These are phyloP conservation scores for Raphanus sativus DNA, from an alignment of 345 rosid genomes.

Conservation along the genomic window DNA sequence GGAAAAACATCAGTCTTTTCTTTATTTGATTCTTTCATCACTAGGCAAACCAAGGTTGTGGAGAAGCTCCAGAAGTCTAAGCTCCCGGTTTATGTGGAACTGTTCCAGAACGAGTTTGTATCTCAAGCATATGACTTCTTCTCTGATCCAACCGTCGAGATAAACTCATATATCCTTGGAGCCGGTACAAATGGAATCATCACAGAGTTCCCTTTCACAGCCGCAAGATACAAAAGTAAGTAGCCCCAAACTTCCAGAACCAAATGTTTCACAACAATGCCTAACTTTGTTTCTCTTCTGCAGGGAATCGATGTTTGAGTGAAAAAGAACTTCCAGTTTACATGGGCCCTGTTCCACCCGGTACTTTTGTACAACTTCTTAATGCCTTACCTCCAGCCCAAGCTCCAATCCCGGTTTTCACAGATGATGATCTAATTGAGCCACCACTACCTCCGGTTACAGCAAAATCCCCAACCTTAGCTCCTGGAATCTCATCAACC, in stretches of 20 bases:
- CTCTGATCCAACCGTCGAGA: conserved; percentile 57
- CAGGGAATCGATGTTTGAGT: conserved; percentile 59
- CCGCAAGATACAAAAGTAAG: conserved; percentile 78
- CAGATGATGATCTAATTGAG: conserved; percentile 40
- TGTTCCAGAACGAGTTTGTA: conserved; percentile 69
- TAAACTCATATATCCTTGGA: background rate
- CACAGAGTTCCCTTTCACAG: background rate
- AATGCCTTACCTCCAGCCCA: conserved; percentile 47
- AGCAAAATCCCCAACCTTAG: background rate
- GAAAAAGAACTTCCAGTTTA: conserved; percentile 32
- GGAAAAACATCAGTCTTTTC: conserved; percentile 55
- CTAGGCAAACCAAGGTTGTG: conserved; percentile 45
- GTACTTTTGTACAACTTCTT: conserved; percentile 32
- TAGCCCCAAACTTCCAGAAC: background rate
- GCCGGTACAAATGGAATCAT: background rate
- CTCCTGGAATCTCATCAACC: background rate
- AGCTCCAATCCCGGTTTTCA: conserved; percentile 53
- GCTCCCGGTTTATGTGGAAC: conserved; percentile 59
- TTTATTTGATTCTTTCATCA: conserved; percentile 4
- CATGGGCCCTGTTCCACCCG: conserved; percentile 56
- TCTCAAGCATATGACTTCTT: conserved; percentile 85
- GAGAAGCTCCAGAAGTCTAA: conserved; percentile 41
- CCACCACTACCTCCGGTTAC: background rate
- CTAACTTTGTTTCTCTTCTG: conserved; percentile 7
- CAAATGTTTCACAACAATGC: background rate